Base-by-base conservation (phyloP, 2,329 filamentous ascomycete species). In the Neonectria punicea region DNA sequence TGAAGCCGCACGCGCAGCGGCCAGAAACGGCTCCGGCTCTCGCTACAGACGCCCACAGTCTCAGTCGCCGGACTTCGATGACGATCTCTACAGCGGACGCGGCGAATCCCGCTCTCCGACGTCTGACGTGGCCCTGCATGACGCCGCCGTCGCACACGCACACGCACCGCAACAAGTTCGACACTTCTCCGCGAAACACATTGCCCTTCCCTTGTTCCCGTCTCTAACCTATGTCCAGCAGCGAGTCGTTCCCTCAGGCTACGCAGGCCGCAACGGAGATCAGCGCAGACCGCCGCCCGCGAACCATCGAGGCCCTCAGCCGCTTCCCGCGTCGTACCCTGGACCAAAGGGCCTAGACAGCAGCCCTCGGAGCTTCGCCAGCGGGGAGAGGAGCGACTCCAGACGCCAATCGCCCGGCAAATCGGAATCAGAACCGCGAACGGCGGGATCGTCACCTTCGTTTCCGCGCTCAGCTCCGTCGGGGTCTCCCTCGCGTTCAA, bases 71-170 rank as follows among this genome's bases (percentile, higher is more conserved):
- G 71, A 71, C 11, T 50, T 67, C 25, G 73, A 74, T 46, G 73
- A 74, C 8, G 70, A 69, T 41, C 70, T 65, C 47, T 68, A 69
- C 53, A 69, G 63, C 49, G 69, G 67, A 9, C 62, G 64, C 49
- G 73, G 74, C 44, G 73, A 71, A 25, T 61, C 72, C 58, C 73
- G 69, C 57, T 71, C 71, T n/a, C 73, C 71, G 16, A 74, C 63
- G n/a, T 75, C 73, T 61, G 73, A 75, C 66, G 66, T 74, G 66
- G 73, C 70, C 14, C 58, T 75, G 67, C 72, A 75, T 56, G 72
- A 75, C 47, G 73, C 73, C 66, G 74, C 75, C 63, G 62, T 75
- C 11, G 73, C 73, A 66, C 71, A 74, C 49, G 73, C 73, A 66
- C 69, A 73, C 14, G 25, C 25, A 25, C 14, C 14, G 22, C 72